phyloP scores from a whole-genome alignment of 1,139 yeast species.

The Yamadazyma buinensis region DNA sequence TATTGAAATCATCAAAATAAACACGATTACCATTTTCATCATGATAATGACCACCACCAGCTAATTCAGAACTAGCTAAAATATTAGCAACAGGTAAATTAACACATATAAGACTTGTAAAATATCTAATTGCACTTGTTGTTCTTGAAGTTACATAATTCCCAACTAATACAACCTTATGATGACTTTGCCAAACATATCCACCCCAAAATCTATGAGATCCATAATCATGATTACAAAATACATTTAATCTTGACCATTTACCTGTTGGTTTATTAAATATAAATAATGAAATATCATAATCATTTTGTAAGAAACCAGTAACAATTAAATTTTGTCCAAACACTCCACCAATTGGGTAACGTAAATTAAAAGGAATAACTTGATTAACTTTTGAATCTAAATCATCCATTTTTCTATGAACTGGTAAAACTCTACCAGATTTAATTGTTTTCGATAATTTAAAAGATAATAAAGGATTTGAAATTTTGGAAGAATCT shows the following conservation, averaged over 20 bases:
- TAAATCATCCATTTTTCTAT: conserved; percentile 15
- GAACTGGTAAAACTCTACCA: conserved; percentile 31
- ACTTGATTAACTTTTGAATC: conserved; percentile 5
- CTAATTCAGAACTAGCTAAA: conserved; percentile 43
- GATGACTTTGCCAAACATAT: conserved; percentile 74
- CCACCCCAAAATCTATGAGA: conserved; percentile 65
- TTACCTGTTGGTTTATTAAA: conserved; percentile 59
- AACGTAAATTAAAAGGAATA: conserved; percentile 39
- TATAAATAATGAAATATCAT: conserved; percentile 53
- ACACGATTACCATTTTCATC: conserved; percentile 19
- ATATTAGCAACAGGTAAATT: conserved; percentile 65
- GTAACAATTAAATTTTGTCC: conserved; percentile 61
- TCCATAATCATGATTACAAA: conserved; percentile 53
- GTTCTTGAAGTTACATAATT: conserved; percentile 44
- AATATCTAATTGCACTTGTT: conserved; percentile 54
- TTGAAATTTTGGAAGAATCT: conserved; percentile 17
- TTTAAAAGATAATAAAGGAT: conserved; percentile 36
- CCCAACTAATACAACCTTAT: conserved; percentile 58
- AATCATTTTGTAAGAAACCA: conserved; percentile 54
- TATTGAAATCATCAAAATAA: conserved; percentile 14
- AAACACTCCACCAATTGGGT: conserved; percentile 59
- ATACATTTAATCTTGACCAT: conserved; percentile 61
- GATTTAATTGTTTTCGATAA: conserved; percentile 30
- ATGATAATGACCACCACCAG: conserved; percentile 22
- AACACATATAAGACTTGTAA: conserved; percentile 55